Evolutionary conservation across 2,329 filamentous ascomycete species (phyloP).

Genomic region (Pyrenophora graminea): DNA sequence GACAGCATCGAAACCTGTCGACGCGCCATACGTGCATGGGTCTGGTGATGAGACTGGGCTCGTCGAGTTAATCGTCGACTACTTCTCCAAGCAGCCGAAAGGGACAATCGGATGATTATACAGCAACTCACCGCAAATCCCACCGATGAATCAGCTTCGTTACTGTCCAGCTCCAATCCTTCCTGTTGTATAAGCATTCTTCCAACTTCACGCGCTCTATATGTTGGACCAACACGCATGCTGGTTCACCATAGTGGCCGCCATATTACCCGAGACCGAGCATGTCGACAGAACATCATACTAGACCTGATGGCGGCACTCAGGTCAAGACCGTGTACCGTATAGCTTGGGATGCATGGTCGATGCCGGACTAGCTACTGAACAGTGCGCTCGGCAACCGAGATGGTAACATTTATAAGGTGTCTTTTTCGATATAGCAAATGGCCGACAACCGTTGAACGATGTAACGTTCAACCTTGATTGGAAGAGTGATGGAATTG

Average conservation of each 20-base stretch:
- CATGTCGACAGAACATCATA: conserved; percentile 49
- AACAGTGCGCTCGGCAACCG: conserved; percentile 57
- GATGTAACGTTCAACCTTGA: conserved; percentile 56
- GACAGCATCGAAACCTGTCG: conserved; percentile 61
- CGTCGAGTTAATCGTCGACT: conserved; percentile 57
- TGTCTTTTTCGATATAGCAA: conserved; percentile 54
- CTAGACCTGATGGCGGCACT: conserved; percentile 54
- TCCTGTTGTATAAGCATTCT: conserved; percentile 46
- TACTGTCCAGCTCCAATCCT: too few species aligned
- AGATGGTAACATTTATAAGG: conserved; percentile 56
- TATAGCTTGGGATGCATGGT: conserved; percentile 57
- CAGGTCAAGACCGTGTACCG: conserved; percentile 57
- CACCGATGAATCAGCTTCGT: too few species aligned
- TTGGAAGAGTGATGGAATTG: conserved; percentile 55
- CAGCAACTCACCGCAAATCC: too few species aligned
- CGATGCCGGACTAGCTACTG: conserved; percentile 57
- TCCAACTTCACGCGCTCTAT: conserved; percentile 54
- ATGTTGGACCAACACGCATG: conserved; percentile 53
- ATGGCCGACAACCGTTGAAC: conserved; percentile 58
- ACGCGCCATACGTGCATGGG: conserved; percentile 57
- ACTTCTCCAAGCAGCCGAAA: conserved; percentile 22
- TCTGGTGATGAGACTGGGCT: conserved; percentile 59
- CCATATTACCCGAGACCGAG: conserved; percentile 50
- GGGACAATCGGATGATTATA: too few species aligned
- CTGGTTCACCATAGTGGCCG: conserved; percentile 52